Percentiles rank a stretch among this genome's conserved stretches.
Conservation (phyloP, 495 filamentous ascomycete species). For the Thermothielavioides terrestris region DNA sequence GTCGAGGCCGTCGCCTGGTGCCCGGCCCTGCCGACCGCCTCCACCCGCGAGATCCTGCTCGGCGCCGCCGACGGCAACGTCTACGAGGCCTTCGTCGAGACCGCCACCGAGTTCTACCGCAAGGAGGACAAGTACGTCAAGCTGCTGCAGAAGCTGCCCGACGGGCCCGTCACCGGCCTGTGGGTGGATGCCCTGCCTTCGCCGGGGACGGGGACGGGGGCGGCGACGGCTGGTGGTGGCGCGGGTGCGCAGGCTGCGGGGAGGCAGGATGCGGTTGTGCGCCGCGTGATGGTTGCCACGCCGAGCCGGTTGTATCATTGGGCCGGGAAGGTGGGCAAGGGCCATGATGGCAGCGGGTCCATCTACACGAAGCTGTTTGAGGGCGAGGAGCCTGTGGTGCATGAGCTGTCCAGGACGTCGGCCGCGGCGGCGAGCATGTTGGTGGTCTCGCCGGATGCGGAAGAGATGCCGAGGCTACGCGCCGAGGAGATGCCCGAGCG, state of each 20-base stretch:
- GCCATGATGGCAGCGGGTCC: slow-evolving; percentile 70
- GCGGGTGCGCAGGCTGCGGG: slow-evolving; percentile 56
- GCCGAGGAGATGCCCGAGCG: slow-evolving; percentile 47
- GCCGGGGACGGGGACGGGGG: background rate
- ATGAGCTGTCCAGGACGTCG: slow-evolving; percentile 55
- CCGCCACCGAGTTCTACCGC: slow-evolving; percentile 83
- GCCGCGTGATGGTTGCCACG: slow-evolving; percentile 73
- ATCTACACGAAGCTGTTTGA: slow-evolving; percentile 87
- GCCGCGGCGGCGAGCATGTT: slow-evolving; percentile 53
- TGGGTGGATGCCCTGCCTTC: slow-evolving; percentile 52
- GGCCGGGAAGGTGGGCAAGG: slow-evolving; percentile 63
- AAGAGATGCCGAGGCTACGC: slow-evolving; percentile 36
- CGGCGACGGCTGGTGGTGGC: no score
- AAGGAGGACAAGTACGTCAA: slow-evolving; percentile 90
- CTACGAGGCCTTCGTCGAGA: slow-evolving; percentile 94
- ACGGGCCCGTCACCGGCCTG: slow-evolving; percentile 71
- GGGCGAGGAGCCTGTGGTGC: slow-evolving; percentile 61
- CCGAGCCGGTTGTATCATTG: slow-evolving; percentile 68
- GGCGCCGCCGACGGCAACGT: slow-evolving; percentile 87
- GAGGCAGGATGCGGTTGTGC: no score
- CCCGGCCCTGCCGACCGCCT: slow-evolving; percentile 89
- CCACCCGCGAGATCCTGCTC: slow-evolving; percentile 89
- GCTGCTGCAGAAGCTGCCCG: slow-evolving; percentile 64
- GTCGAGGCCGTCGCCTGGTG: slow-evolving; percentile 94
- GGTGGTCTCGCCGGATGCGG: slow-evolving; percentile 64